Evolutionary conservation across 2,329 filamentous ascomycete genomes (phyloP), one percentile per base, ranked within the genome.

Genomic region (Trichoderma sp.): DNA sequence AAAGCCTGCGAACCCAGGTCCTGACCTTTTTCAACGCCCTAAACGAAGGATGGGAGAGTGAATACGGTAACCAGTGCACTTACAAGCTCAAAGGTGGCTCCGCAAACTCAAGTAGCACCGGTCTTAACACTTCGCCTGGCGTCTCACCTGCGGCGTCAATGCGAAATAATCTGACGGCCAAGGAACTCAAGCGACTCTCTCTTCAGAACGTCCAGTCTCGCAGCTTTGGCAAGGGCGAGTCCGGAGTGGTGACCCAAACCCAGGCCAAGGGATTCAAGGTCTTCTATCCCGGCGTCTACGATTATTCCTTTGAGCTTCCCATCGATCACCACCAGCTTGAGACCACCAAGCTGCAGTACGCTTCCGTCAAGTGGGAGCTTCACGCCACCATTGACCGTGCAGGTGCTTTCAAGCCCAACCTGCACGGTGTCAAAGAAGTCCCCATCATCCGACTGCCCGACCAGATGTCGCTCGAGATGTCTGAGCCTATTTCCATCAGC

Each of bases 401-500:
- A 3, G 95, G 95, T 3, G 94, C 95, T 16, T 98, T 98, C 86
- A 94, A 95, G 80, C 93, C 95, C 2, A 98, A 98, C 79, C 87
- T 98, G 2, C 89, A 95, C 75, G 95, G 95, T 53, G 89, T 87
- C 60, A 94, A 95, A 82, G 95, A 98, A 83, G 92, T 98, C 3
- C 90, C 89, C 9, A 91, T 98, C 65, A 94, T 98, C 71, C 92
- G 95, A 62, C 92, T 97, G 4, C 95, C 95, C 0, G 91, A 96
- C 66, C 95, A 97, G 84, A 91, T 95, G 63, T 98, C 95, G 0
- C 87, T 98, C 29, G 95, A 98, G 83, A 95, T 95, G 83, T 93
- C 95, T 31, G 95, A 98, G 82, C 95, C 95, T 3, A 98, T 98
- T 80, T 96, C 95, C 12, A 98, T 98, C 81, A 96, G 94, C 78